These are phyloP conservation scores for Nelumbo lutea DNA, from an alignment of 164 flowering plant genomes.

Conservation along the genomic window DNA sequence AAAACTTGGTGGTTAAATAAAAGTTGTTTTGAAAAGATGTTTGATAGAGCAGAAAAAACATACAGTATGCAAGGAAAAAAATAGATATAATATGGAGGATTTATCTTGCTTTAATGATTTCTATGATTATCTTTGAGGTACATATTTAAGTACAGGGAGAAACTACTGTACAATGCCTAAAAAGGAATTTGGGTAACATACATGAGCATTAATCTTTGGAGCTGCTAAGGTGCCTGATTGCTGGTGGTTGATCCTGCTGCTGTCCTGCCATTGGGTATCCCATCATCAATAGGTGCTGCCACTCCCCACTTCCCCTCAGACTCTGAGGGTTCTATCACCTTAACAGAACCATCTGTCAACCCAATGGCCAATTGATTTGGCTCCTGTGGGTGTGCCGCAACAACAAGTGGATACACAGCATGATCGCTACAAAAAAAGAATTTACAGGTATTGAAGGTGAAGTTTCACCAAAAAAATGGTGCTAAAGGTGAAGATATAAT, in stretches of 20 bases:
- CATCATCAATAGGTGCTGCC: conserved; percentile 53
- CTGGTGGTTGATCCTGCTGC: conserved; percentile 60
- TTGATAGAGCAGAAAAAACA: not conserved
- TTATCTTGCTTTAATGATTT: conserved; percentile 5
- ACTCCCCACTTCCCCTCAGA: conserved; percentile 76
- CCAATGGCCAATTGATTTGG: conserved; percentile 90
- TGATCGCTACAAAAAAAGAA: conserved; percentile 32
- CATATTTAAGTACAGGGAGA: not conserved
- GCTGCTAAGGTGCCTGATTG: conserved; percentile 55
- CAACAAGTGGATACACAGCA: conserved; percentile 50
- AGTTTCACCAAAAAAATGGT: too few species aligned
- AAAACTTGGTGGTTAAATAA: too few species aligned
- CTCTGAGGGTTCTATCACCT: conserved; percentile 77
- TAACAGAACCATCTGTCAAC: conserved; percentile 67
- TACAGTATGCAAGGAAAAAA: not conserved
- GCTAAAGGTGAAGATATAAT: too few species aligned
- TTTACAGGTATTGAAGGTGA: not conserved
- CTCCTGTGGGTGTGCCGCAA: conserved; percentile 77
- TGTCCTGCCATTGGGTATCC: conserved; percentile 42
- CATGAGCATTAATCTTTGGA: conserved; percentile 45
- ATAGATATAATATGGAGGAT: not conserved
- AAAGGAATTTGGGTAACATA: conserved; percentile 8
- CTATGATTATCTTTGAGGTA: conserved; percentile 4
- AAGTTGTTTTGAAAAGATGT: too few species aligned
- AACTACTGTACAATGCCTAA: conserved; percentile 22